phyloP scores from a whole-genome alignment of 441 rosid species.

The Mallotus repandus region DNA sequence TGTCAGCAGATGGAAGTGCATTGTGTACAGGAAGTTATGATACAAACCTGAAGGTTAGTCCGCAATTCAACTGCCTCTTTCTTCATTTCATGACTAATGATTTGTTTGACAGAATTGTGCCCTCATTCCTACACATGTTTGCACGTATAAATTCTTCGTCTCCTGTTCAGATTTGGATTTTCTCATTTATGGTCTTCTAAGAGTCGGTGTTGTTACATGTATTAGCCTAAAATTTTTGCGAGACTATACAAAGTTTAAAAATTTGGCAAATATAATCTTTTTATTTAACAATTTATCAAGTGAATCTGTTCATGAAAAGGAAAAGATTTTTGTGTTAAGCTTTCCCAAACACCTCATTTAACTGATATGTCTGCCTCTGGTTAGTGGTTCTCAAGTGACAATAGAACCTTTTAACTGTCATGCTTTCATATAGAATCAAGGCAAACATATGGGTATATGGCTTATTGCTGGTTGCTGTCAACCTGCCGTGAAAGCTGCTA shows the following conservation, averaged over 20 bases:
- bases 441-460: background rate
- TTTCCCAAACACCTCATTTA: background rate
- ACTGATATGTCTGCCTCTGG: background rate
- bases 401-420: background rate
- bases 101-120: background rate
- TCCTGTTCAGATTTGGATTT: background rate
- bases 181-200: background rate
- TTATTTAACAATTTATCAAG: background rate
- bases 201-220: background rate
- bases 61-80: slow-evolving; percentile 7
- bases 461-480: background rate
- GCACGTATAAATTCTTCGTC: background rate
- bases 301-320: background rate
- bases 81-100: background rate
- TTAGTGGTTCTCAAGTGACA: background rate
- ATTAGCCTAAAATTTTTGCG: background rate
- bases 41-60: slow-evolving; percentile 86
- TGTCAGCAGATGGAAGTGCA: slow-evolving; percentile 99
- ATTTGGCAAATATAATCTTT: too few relatives aligned
- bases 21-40: slow-evolving; percentile 98
- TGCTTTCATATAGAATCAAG: background rate
- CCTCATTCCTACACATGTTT: background rate
- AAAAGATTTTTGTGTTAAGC: background rate
- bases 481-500: background rate
- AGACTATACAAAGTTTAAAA: background rate